Percentiles rank a stretch among this genome's conserved stretches.
phyloP scores from a whole-genome alignment of 192 early-diverging fungal species.

The Funneliformis geosporum region DNA sequence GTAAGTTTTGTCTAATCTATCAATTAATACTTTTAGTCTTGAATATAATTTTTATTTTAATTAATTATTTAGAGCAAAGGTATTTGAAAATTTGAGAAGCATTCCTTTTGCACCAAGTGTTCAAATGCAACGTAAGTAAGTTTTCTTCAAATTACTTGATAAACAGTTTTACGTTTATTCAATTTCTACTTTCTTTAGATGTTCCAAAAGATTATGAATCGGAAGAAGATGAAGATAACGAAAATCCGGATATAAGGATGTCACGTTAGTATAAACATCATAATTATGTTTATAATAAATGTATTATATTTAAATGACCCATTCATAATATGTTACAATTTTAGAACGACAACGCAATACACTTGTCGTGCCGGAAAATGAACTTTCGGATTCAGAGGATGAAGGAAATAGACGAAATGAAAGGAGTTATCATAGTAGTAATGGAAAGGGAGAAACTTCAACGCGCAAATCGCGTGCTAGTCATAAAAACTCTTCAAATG shows the following conservation, averaged over 20 bases:
- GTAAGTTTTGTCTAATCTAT: constrained; percentile 40
- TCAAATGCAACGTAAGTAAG: constrained; percentile 67
- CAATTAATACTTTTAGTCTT: not conserved
- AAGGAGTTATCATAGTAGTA: constrained; percentile 11
- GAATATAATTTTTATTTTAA: not conserved
- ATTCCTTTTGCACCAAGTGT: constrained; percentile 74
- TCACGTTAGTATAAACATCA: constrained; percentile 51
- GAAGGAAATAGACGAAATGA: constrained; percentile 52
- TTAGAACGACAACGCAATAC: constrained; percentile 64
- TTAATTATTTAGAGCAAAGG: constrained; percentile 39
- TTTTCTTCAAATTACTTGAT: not conserved
- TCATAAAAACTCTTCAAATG: not conserved
- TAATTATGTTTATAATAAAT: not conserved
- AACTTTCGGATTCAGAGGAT: constrained; percentile 79
- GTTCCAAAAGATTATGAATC: constrained; percentile 51
- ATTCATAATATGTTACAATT: not conserved
- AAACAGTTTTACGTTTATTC: not conserved
- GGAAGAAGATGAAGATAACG: constrained; percentile 70
- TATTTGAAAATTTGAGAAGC: constrained; percentile 70
- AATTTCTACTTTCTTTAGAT: constrained; percentile 46
- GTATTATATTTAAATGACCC: not conserved
- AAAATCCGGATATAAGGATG: constrained; percentile 59
- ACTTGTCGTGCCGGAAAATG: constrained; percentile 68
- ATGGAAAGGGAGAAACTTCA: constrained; percentile 21
- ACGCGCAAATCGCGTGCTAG: constrained; percentile 4